Evolutionary conservation across 1,139 yeast species (phyloP).

Genomic region (Dujonia santamariae): DNA sequence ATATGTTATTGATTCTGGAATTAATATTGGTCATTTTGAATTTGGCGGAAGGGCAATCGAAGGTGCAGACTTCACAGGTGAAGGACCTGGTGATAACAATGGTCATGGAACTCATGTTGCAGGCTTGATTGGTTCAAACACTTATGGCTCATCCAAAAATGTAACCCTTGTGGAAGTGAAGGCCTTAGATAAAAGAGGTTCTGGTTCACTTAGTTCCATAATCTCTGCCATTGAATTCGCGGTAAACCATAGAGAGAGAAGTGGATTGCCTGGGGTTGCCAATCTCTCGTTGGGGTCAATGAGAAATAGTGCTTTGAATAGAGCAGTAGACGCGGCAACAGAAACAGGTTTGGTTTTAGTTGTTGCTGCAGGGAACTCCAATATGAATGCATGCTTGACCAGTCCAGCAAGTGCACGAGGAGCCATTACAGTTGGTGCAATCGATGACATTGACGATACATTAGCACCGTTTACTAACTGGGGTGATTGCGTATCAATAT

Average conservation of each 20-base stretch:
- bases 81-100: slow-evolving; percentile 59
- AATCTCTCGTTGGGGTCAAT: slow-evolving; percentile 78
- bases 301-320: slow-evolving; percentile 61
- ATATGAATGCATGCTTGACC: slow-evolving; percentile 69
- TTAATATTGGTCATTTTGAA: slow-evolving; percentile 56
- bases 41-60: slow-evolving; percentile 59
- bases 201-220: slow-evolving; percentile 66
- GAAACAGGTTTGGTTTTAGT: slow-evolving; percentile 72
- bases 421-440: slow-evolving; percentile 84
- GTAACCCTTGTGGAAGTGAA: slow-evolving; percentile 66
- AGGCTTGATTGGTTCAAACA: slow-evolving; percentile 75
- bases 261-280: slow-evolving; percentile 58
- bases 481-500: slow-evolving; percentile 84
- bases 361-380: slow-evolving; percentile 88
- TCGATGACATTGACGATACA: slow-evolving; percentile 66
- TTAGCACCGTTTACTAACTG: slow-evolving; percentile 80
- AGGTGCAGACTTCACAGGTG: slow-evolving; percentile 63
- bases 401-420: slow-evolving; percentile 76
- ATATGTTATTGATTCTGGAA: slow-evolving; percentile 81
- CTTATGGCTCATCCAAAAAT: slow-evolving; percentile 78
- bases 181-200: slow-evolving; percentile 61
- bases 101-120: slow-evolving; percentile 92
- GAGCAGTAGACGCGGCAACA: slow-evolving; percentile 69
- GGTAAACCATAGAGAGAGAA: slow-evolving; percentile 50
- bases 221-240: slow-evolving; percentile 72